Conservation (phyloP, 345 rosid genomes). For the Aurinia saxatilis region DNA sequence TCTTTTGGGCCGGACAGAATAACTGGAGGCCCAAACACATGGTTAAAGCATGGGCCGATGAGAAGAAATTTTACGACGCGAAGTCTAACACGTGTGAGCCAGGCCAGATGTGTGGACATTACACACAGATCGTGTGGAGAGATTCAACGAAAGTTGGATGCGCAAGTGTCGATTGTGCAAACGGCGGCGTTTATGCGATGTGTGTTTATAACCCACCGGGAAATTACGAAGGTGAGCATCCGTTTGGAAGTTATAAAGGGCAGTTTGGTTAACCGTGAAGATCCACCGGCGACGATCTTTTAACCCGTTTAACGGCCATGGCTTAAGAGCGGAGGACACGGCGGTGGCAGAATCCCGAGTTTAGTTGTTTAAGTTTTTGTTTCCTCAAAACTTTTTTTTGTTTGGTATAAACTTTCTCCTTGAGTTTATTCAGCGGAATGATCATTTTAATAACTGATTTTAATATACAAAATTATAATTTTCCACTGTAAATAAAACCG, state of each 20-base stretch:
- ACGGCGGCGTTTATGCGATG: conserved; percentile 30
- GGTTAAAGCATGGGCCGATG: conserved; percentile 39
- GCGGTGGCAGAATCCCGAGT: background rate
- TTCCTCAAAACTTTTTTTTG: background rate
- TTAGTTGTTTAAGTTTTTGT: background rate
- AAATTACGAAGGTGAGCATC: conserved; percentile 37
- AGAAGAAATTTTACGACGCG: conserved; percentile 24
- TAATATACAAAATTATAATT: conserved; percentile 1
- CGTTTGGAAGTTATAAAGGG: conserved; percentile 18
- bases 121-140: conserved; percentile 56
- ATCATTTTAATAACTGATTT: background rate
- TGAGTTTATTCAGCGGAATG: conserved; percentile 4
- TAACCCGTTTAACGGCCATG: background rate
- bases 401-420: background rate
- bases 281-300: conserved; percentile 21
- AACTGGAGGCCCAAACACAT: conserved; percentile 33
- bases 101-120: conserved; percentile 41
- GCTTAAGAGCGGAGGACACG: background rate
- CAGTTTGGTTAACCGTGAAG: conserved; percentile 8
- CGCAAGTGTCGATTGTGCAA: conserved; percentile 22
- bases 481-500: background rate
- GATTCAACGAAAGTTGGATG: conserved; percentile 36
- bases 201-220: conserved; percentile 51
- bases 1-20: conserved; percentile 34
- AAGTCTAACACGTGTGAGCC: conserved; percentile 25